Conservation (phyloP, 164 flowering plant genomes). For the Tetrastigma voinierianum region DNA sequence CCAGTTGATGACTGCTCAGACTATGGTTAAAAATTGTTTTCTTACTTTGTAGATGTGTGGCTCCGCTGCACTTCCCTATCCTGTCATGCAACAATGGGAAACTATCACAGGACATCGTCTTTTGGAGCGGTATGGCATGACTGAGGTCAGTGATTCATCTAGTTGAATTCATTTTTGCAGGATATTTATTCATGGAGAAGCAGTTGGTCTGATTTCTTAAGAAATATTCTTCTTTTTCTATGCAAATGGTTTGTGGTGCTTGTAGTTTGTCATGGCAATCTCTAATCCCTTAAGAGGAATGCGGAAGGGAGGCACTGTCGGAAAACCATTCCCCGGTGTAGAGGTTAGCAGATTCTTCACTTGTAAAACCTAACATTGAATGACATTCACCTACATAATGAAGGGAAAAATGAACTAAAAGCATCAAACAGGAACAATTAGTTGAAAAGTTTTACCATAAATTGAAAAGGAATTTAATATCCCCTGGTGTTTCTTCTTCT, state of each 20-base stretch:
- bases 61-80: constrained; percentile 97
- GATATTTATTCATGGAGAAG: background rate
- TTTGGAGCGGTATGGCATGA: constrained; percentile 98
- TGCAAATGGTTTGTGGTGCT: constrained; percentile 17
- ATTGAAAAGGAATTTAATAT: no score
- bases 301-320: constrained; percentile 94
- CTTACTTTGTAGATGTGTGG: constrained; percentile 85
- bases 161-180: background rate
- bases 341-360: constrained; percentile 51
- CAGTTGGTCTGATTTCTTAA: background rate
- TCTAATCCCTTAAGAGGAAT: constrained; percentile 80
- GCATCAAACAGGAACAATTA: no score
- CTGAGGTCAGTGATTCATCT: constrained; percentile 62
- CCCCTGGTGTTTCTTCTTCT: no score
- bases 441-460: no score
- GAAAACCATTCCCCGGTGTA: constrained; percentile 91
- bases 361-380: background rate
- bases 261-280: constrained; percentile 96
- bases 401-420: no score
- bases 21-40: background rate
- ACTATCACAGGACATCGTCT: constrained; percentile 88
- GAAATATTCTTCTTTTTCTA: background rate
- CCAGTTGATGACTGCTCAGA: background rate
- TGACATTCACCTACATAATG: background rate
- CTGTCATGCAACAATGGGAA: constrained; percentile 96